phyloP scores from a whole-genome alignment of 345 rosid genomes.

The Acer saccharum region DNA sequence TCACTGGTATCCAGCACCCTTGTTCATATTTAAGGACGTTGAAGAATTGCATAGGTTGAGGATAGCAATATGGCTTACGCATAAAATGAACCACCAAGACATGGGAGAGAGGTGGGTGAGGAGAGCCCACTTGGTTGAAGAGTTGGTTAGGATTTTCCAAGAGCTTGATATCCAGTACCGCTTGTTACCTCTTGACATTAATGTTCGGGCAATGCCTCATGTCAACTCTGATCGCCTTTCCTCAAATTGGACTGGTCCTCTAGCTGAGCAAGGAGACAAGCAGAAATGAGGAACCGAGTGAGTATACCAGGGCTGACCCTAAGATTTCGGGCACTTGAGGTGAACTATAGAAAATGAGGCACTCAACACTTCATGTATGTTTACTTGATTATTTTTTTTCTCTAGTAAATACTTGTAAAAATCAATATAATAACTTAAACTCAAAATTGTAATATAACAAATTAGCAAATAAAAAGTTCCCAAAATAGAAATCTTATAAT shows the following conservation, averaged over 20 bases:
- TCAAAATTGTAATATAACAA: too few species aligned
- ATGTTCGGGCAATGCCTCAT: constrained; percentile 52
- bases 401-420: too few species aligned
- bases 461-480: too few species aligned
- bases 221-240: constrained; percentile 38
- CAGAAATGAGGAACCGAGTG: background rate
- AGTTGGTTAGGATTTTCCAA: constrained; percentile 62
- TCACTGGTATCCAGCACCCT: constrained; percentile 69
- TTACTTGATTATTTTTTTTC: too few species aligned
- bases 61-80: constrained; percentile 71
- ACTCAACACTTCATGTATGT: too few species aligned
- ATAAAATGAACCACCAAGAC: constrained; percentile 80
- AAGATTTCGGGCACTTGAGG: too few species aligned
- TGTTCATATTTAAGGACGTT: constrained; percentile 60
- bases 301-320: too few species aligned
- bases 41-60: constrained; percentile 56
- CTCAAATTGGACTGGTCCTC: constrained; percentile 28
- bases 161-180: constrained; percentile 78
- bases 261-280: constrained; percentile 11
- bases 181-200: constrained; percentile 64
- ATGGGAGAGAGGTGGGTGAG: constrained; percentile 69
- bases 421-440: too few species aligned
- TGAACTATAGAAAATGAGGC: too few species aligned
- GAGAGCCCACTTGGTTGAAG: constrained; percentile 68
- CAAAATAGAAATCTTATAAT: too few species aligned